phyloP scores from a whole-genome alignment of 2,329 filamentous ascomycete genomes.

The Cladophialophora carrionii region DNA sequence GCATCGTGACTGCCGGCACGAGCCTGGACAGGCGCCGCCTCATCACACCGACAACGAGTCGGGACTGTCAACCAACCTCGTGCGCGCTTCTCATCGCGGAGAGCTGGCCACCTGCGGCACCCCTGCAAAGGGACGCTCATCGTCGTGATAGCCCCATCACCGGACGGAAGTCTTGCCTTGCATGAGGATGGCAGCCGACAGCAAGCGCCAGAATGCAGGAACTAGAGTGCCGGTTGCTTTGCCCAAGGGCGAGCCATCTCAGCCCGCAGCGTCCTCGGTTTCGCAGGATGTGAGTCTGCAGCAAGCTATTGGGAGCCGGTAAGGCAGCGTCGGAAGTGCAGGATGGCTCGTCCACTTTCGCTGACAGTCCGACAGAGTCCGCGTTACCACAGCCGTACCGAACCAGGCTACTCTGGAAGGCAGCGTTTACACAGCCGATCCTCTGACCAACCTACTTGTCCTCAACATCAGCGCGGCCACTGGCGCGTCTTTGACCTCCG shows the following conservation, averaged over 20 bases:
- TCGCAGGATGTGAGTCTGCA: conserved; percentile 59
- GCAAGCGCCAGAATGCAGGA: conserved; percentile 60
- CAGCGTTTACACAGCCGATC: conserved; percentile 64
- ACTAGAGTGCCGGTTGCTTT: conserved; percentile 56
- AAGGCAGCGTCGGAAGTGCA: conserved; percentile 46
- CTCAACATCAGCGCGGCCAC: conserved; percentile 59
- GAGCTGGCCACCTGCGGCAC: conserved; percentile 5
- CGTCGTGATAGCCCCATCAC: background rate
- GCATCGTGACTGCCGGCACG: conserved; percentile 18
- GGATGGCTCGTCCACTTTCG: conserved; percentile 45
- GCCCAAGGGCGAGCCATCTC: conserved; percentile 51
- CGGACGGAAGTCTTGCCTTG: conserved; percentile 4
- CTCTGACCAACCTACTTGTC: conserved; percentile 63
- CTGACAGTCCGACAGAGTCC: conserved; percentile 52
- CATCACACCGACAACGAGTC: background rate
- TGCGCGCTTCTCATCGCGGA: conserved; percentile 9
- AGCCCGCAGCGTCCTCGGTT: conserved; percentile 50
- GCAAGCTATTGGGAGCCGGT: conserved; percentile 59
- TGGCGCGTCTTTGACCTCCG: conserved; percentile 42
- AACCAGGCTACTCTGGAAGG: conserved; percentile 60
- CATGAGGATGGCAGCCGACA: conserved; percentile 49
- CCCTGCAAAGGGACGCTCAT: no score
- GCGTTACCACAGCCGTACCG: conserved; percentile 59
- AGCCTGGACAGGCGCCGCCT: conserved; percentile 21
- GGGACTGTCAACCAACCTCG: background rate